A percentile compares a stretch with the other conserved stretches of the same genome.
Evolutionary conservation across 1,139 yeast genomes (phyloP).

Genomic region (Protomyces arabidopsidicola): DNA sequence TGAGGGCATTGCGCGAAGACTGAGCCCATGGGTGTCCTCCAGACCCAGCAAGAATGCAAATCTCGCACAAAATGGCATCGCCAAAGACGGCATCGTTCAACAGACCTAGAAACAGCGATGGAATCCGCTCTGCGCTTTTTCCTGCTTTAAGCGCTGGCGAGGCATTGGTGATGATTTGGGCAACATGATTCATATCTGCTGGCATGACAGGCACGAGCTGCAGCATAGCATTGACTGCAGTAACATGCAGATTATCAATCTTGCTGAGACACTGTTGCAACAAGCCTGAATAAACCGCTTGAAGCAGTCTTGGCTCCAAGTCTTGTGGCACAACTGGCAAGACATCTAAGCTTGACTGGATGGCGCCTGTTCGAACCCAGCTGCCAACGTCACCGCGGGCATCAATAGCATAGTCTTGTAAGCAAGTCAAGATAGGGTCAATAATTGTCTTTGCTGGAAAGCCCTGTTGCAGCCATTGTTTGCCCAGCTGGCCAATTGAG

Average conservation of each 20-base stretch:
- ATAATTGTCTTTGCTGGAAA: not conserved
- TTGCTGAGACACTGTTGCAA: constrained; percentile 26
- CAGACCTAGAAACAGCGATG: not conserved
- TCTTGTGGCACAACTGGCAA: constrained; percentile 35
- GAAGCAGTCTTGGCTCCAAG: constrained; percentile 31
- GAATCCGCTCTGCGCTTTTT: not conserved
- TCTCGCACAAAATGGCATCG: not conserved
- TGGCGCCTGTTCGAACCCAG: constrained; percentile 54
- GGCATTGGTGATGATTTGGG: not conserved
- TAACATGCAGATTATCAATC: constrained; percentile 17
- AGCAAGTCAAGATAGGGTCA: constrained; percentile 32
- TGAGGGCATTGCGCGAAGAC: not conserved
- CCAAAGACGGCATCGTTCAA: not conserved
- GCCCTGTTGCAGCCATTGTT: not conserved
- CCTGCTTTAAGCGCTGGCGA: not conserved
- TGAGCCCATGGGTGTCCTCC: constrained; percentile 8
- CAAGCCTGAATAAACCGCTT: constrained; percentile 1
- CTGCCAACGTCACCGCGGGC: constrained; percentile 56
- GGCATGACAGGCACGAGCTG: not conserved
- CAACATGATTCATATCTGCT: not conserved
- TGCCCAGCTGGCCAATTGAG: not conserved
- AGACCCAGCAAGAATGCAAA: constrained; percentile 6
- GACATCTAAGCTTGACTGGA: constrained; percentile 42
- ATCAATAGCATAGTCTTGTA: constrained; percentile 41
- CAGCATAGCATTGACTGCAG: not conserved